These are phyloP conservation scores for Lecanicillium sp. DNA, from an alignment of 2,329 filamentous ascomycete genomes.

Conservation along the genomic window DNA sequence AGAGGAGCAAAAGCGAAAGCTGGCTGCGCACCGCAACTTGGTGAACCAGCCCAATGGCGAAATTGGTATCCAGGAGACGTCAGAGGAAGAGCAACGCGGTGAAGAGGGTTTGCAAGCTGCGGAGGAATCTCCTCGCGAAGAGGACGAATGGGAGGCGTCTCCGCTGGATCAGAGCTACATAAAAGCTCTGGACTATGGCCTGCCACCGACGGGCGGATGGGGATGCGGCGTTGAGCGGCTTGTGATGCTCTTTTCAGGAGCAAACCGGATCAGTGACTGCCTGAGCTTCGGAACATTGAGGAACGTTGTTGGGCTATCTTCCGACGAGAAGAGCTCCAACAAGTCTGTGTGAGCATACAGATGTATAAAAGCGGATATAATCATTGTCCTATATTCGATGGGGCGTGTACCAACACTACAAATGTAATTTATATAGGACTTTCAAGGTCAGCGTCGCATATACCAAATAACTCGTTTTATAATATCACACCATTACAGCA, in stretches of 20 bases:
- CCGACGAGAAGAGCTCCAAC: conserved; percentile 2
- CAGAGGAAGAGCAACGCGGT: neutral
- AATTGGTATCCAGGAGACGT: conserved; percentile 19
- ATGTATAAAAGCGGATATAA: too few species aligned
- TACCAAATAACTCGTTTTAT: too few species aligned
- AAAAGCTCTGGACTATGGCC: conserved; percentile 73
- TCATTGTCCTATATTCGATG: too few species aligned
- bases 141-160: conserved; percentile 35
- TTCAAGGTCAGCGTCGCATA: too few species aligned
- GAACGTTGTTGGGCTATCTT: conserved; percentile 50
- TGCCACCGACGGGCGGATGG: conserved; percentile 97
- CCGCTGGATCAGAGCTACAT: conserved; percentile 73
- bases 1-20: conserved; percentile 75
- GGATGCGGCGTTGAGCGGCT: conserved; percentile 87
- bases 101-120: conserved; percentile 8
- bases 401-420: too few species aligned
- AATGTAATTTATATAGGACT: too few species aligned
- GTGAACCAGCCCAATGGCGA: conserved; percentile 25
- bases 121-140: conserved; percentile 12
- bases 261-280: conserved; percentile 74
- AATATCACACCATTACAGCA: too few species aligned
- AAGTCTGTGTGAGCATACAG: conserved; percentile 1
- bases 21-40: conserved; percentile 45
- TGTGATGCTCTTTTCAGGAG: conserved; percentile 81
- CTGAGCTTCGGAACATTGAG: conserved; percentile 81